Conservation (phyloP, 192 early-diverging fungal genomes). For the Geranomyces michiganensis region DNA sequence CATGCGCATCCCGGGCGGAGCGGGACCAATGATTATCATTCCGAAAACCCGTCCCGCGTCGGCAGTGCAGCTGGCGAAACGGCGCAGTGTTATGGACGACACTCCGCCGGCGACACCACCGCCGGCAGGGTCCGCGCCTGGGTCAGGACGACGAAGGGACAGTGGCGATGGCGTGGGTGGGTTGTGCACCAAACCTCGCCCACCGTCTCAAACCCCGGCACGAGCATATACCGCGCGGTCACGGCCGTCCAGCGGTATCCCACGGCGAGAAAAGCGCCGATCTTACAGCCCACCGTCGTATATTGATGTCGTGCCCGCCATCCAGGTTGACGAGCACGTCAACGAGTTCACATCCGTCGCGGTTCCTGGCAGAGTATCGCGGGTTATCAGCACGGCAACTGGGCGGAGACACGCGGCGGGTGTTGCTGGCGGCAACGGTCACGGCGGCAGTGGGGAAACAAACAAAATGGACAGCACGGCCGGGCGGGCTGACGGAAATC, state of each 20-base stretch:
- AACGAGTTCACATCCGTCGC: conserved; percentile 23
- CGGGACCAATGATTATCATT: conserved; percentile 49
- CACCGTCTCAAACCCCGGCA: not conserved
- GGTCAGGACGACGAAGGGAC: not conserved
- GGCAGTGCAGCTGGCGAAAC: conserved; percentile 35
- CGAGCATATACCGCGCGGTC: not conserved
- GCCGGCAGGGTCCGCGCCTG: not conserved
- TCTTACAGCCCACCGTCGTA: not conserved
- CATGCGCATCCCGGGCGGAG: conserved; percentile 51
- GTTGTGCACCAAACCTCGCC: not conserved
- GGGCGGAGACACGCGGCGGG: not conserved
- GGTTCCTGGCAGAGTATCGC: conserved; percentile 7
- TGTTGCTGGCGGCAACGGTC: not conserved
- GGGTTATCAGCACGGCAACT: conserved; percentile 7
- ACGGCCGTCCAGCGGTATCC: not conserved
- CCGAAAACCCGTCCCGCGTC: conserved; percentile 57
- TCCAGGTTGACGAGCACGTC: conserved; percentile 16
- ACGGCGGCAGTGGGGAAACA: not conserved
- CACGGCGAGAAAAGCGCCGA: not conserved
- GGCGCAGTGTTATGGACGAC: conserved; percentile 34
- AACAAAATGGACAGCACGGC: not conserved
- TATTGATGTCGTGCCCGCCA: not conserved
- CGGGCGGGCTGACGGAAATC: not conserved
- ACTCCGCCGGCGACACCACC: conserved; percentile 29
- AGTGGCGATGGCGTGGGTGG: not conserved